Evolutionary conservation across 108 stramenopile genomes (phyloP).

Genomic region (Bacterosira constricta): DNA sequence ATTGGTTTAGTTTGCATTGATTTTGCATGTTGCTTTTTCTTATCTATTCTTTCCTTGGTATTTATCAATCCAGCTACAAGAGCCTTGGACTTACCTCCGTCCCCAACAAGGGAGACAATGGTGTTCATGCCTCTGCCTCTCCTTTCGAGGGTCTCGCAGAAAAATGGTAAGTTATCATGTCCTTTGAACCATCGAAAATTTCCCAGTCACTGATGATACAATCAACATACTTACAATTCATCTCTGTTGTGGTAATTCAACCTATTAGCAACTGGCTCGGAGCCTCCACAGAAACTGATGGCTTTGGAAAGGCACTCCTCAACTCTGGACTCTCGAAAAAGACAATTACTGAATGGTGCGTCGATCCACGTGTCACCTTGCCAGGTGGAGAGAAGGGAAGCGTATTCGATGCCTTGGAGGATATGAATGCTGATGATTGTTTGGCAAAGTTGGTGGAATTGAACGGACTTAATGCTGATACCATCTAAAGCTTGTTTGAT

Average conservation of each 20-base stretch:
- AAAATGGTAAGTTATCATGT: slow-evolving; percentile 52
- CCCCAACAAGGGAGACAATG: slow-evolving; percentile 93
- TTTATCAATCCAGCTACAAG: slow-evolving; percentile 44
- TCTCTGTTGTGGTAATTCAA: no score
- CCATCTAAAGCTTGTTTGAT: slow-evolving; percentile 13
- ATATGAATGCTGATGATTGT: slow-evolving; percentile 86
- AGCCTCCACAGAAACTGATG: slow-evolving; percentile 59
- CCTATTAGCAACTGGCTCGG: slow-evolving; percentile 71
- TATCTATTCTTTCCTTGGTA: background rate
- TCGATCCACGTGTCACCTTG: slow-evolving; percentile 79
- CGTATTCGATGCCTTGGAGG: slow-evolving; percentile 89
- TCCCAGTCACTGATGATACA: slow-evolving; percentile 14
- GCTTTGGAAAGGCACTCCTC: slow-evolving; percentile 81
- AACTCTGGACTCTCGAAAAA: slow-evolving; percentile 65
- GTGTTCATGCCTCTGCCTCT: slow-evolving; percentile 90
- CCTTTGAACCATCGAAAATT: slow-evolving; percentile 19
- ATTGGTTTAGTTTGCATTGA: background rate
- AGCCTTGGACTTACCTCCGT: slow-evolving; percentile 66
- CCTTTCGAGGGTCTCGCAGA: slow-evolving; percentile 95
- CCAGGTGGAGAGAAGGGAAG: slow-evolving; percentile 71
- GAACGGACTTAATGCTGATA: slow-evolving; percentile 41
- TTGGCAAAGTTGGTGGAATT: slow-evolving; percentile 67
- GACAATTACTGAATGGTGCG: slow-evolving; percentile 77
- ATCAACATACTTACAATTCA: no score
- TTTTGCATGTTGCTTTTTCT: no score